Base-by-base conservation (phyloP, 2,329 filamentous ascomycete species). In the Alternaria arborescens region DNA sequence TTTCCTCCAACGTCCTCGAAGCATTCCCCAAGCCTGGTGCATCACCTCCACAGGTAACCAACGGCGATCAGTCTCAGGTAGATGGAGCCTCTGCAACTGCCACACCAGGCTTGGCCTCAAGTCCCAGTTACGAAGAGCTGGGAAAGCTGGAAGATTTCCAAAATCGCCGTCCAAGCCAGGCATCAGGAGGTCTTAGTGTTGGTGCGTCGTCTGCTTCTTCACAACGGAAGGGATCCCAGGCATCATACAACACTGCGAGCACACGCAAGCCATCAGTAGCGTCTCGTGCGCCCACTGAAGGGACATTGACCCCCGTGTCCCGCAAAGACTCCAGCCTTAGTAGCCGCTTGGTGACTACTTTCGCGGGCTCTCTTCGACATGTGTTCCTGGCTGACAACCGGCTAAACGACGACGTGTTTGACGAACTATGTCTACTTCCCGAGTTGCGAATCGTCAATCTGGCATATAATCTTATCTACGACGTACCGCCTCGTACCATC, bases 351-450 rank as follows among this genome's bases (percentile, higher is more conserved):
- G 87, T 89, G 18, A 92, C 90, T 66, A 99, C 95, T 0, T 98
- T 99, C 82, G 91, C 93, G 8, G 90, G 89, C 7, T 96, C 93
- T 6, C 81, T 99, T 63, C 87, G 90, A 52, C 91, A 96, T 72
- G 82, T 99, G 0, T 94, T 92, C 71, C 83, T 99, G 60, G 95
- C 95, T 8, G 95, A 99, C 76, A 99, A 99, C 76, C 88, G 94
- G 62, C 86, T 99, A 24, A 92, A 95, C 57, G 95, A 98, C 71
- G 94, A 98, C 70, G 91, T 97, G 0, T 98, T 98, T 75, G 93
- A 97, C 66, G 92, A 98, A 77, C 85, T 99, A 44, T 91, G 88
- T 0, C 83, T 94, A 3, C 85, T 98, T 4, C 85, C 88, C 3
- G 95, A 98, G 78, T 81, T 99, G 52, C 89, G 94, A 22, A 87